Percentiles rank a stretch among this genome's conserved stretches.
These are phyloP conservation scores for Phialocephala sp. DNA, from an alignment of 2,329 filamentous ascomycete genomes.

Conservation along the genomic window DNA sequence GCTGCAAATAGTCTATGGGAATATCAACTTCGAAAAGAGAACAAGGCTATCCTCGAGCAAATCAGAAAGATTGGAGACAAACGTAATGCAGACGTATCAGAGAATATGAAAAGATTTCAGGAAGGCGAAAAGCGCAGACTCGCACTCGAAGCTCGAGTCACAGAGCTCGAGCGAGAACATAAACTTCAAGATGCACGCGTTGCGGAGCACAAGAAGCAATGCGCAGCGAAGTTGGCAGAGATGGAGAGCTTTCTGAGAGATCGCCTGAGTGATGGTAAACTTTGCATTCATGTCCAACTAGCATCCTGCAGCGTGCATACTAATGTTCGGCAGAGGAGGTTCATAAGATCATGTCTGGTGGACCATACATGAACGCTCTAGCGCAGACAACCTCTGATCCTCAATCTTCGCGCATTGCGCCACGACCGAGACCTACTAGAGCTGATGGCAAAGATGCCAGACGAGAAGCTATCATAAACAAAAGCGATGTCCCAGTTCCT, in stretches of 20 bases:
- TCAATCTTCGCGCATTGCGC: background rate
- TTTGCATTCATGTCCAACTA: background rate
- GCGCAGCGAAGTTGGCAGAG: conserved; percentile 10
- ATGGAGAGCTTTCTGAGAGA: conserved; percentile 10
- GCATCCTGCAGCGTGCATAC: background rate
- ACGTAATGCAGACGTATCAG: conserved; percentile 15
- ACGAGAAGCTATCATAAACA: background rate
- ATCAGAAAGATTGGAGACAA: conserved; percentile 20
- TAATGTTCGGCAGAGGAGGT: conserved; percentile 3
- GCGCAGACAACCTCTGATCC: background rate
- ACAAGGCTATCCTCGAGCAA: conserved; percentile 30
- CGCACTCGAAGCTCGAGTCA: conserved; percentile 22
- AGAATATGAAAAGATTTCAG: conserved; percentile 21
- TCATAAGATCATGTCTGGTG: background rate
- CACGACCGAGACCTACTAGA: background rate
- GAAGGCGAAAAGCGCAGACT: conserved; percentile 19
- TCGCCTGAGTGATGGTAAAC: conserved; percentile 4
- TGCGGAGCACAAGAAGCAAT: conserved; percentile 20
- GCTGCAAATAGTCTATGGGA: conserved; percentile 33
- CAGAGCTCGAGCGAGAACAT: conserved; percentile 19
- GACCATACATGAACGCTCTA: background rate
- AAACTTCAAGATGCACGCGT: conserved; percentile 6
- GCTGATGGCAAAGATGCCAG: background rate
- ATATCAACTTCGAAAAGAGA: conserved; percentile 37
- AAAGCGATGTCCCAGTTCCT: background rate